These are phyloP conservation scores for Ophiosphaerella narmari DNA, from an alignment of 2,329 filamentous ascomycete genomes.

Conservation along the genomic window DNA sequence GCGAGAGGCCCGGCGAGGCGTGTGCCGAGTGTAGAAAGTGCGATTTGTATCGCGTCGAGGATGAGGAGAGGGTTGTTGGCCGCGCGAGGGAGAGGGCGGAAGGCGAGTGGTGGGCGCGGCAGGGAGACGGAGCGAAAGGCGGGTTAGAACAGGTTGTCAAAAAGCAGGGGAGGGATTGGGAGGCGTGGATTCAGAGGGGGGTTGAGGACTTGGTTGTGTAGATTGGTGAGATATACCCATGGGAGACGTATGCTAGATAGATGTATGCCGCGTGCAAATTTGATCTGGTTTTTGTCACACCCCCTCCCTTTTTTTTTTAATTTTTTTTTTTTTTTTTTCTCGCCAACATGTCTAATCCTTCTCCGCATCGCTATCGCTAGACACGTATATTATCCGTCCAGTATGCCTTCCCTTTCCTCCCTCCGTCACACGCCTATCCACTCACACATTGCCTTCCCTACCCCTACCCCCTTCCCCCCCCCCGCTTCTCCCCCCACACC, in stretches of 20 bases:
- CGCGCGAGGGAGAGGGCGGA: constrained; percentile 51
- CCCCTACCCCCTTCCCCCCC: no score
- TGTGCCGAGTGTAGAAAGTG: constrained; percentile 76
- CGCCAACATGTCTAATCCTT: no score
- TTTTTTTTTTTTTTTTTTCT: no score
- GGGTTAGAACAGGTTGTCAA: constrained; percentile 29
- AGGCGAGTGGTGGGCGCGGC: constrained; percentile 51
- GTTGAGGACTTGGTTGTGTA: constrained; percentile 24
- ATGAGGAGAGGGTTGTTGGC: constrained; percentile 51
- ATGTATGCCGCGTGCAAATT: no score
- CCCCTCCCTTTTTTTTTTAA: no score
- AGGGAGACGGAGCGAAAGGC: constrained; percentile 32
- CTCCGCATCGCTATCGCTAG: no score
- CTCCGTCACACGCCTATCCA: no score
- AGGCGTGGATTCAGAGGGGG: constrained; percentile 21
- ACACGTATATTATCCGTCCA: no score
- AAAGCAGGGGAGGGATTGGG: constrained; percentile 23
- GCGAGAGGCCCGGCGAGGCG: constrained; percentile 73
- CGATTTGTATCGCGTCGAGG: constrained; percentile 55
- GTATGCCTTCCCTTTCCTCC: no score
- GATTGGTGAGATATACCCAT: neutral
- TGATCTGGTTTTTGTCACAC: no score
- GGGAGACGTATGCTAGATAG: neutral
- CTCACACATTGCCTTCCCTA: no score
- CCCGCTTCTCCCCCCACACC: no score